Percentiles rank a stretch among this genome's conserved stretches.
These are phyloP conservation scores for Tagetes erecta DNA, from an alignment of 129 eudicot species.

Conservation along the genomic window DNA sequence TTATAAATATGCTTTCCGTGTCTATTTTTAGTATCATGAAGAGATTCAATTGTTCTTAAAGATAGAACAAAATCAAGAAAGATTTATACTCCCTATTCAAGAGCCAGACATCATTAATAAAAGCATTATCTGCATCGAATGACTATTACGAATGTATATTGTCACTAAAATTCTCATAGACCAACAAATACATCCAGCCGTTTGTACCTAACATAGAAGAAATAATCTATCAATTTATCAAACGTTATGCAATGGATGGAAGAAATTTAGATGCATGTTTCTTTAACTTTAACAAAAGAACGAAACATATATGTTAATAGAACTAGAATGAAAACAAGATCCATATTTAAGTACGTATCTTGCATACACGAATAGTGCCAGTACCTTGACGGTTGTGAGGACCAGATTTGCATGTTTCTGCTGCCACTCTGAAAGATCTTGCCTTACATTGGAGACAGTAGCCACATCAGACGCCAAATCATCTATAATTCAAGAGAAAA, in stretches of 20 bases:
- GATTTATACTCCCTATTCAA: neutral
- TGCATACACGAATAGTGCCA: neutral
- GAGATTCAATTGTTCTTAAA: neutral
- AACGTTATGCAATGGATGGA: neutral
- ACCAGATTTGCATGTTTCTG: conserved; percentile 65
- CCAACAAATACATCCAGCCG: conserved; percentile 3
- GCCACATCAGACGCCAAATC: conserved; percentile 57
- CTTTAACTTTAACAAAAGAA: neutral
- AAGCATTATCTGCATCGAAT: neutral
- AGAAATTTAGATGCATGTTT: neutral
- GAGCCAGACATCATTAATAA: neutral
- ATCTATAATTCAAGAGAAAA: conserved; percentile 35
- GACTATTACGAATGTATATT: neutral
- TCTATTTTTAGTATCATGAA: neutral
- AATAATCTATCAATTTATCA: neutral
- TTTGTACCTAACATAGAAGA: conserved; percentile 1
- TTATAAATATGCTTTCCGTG: neutral
- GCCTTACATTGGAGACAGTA: conserved; percentile 62
- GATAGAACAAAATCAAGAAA: neutral
- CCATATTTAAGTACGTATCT: neutral
- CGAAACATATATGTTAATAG: neutral
- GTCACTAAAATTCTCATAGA: neutral
- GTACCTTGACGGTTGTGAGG: conserved; percentile 60
- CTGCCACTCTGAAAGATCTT: conserved; percentile 76
- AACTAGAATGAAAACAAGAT: conserved; percentile 1